phyloP scores from a whole-genome alignment of 768 basidiomycete genomes.

The Kwoniella mangroviensis region DNA sequence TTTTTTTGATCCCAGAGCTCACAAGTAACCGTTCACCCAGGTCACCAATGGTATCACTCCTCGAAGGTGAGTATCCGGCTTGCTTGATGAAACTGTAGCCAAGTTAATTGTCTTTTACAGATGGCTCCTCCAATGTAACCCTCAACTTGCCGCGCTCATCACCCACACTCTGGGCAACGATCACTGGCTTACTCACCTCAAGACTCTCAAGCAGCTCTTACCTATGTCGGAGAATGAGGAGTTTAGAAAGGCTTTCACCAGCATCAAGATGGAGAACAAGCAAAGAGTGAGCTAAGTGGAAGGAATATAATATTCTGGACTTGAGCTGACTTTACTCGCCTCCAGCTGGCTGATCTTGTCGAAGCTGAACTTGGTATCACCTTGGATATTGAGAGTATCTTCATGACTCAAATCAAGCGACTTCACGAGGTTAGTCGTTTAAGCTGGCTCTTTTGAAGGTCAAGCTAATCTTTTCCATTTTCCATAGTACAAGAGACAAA shows the following conservation, averaged over 20 bases:
- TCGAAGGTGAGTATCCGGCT: conserved; percentile 91
- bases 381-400: conserved; percentile 53
- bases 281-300: conserved; percentile 76
- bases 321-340: background rate
- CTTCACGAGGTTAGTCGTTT: conserved; percentile 80
- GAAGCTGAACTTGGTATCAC: conserved; percentile 52
- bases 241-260: conserved; percentile 80
- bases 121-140: conserved; percentile 73
- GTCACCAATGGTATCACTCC: conserved; percentile 95
- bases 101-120: conserved; percentile 19
- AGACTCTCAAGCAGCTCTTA: conserved; percentile 76
- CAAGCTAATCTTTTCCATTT: background rate
- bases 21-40: conserved; percentile 65
- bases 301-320: conserved; percentile 62
- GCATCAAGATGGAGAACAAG: conserved; percentile 89
- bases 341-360: conserved; percentile 49
- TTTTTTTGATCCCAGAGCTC: background rate
- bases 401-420: conserved; percentile 65
- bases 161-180: conserved; percentile 76
- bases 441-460: background rate
- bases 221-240: conserved; percentile 71
- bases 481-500: conserved; percentile 72
- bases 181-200: conserved; percentile 78
- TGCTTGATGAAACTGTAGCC: no score
- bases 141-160: conserved; percentile 80